Base-by-base conservation (phyloP, 345 rosid species). In the Dovyalis caffra region DNA sequence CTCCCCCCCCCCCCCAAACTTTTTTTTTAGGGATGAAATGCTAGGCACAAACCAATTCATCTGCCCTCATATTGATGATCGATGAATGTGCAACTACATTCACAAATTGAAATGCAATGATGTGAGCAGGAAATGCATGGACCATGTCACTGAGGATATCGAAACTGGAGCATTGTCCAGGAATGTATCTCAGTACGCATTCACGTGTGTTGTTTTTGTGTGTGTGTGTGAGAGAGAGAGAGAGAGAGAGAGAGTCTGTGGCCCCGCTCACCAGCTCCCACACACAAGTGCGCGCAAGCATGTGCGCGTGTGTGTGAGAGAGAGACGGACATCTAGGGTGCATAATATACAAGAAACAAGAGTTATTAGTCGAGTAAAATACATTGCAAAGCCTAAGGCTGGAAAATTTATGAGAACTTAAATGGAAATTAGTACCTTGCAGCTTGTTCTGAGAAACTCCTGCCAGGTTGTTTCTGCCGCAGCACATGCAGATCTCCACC, bases 401-500 rank as follows among this genome's bases (percentile, higher is more conserved):
- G 15, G 58, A 21, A 73, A 69, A 38, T 56, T 74, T 32, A 61
- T 49, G 15, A 15, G 45, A 72, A 78, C 69, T 56, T 37, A 64
- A 68, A 47, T 14, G 33, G 25, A 2, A 12, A 29, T 61, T 69
- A 29, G 60, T 74, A 87, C 97, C 97, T 91, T 66, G 90, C 85
- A 25, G 92, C 92, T 77, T 85, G 91, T 76, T 91, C 94, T 57
- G 91, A 84, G 86, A 91, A 91, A 83, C 87, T 77, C 76, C 86
- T 83, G 45, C 79, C 57, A 1, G 89, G 85, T 80, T 88, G 97
- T 81, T 83, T 91, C 86, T 89, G 97, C 80, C 92, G 80, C 71
- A 89, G 75, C 63, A 91, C 88, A 72, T 91, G 97, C 77, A 91
- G 81, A 88, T 91, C 97, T 81, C 93, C 97, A 73, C 92, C 93